A percentile compares a stretch with the other conserved stretches of the same genome.
These are phyloP conservation scores for Penicillium paxilli DNA, from an alignment of 495 filamentous ascomycete species.

Conservation along the genomic window DNA sequence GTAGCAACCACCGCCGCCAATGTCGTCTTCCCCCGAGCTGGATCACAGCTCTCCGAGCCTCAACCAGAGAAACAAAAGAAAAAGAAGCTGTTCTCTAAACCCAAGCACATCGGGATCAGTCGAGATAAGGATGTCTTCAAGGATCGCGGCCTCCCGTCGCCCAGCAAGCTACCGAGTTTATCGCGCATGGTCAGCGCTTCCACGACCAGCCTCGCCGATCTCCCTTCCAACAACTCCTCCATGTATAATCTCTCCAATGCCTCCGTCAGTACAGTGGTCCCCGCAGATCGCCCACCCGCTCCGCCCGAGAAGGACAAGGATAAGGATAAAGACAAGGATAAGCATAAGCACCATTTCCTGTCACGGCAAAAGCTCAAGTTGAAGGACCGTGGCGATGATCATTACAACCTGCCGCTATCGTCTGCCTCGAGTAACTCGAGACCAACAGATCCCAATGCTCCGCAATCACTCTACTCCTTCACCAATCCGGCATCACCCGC, in stretches of 20 bases:
- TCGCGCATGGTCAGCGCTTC: constrained; percentile 72
- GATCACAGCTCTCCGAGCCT: constrained; percentile 50
- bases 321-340: constrained; percentile 52
- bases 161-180: constrained; percentile 67
- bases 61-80: constrained; percentile 66
- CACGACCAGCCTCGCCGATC: constrained; percentile 72
- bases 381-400: constrained; percentile 71
- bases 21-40: constrained; percentile 74
- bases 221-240: constrained; percentile 61
- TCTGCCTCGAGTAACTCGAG: constrained; percentile 89
- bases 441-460: constrained; percentile 80
- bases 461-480: constrained; percentile 82
- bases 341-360: constrained; percentile 80
- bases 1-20: constrained; percentile 84
- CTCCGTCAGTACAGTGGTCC: constrained; percentile 75
- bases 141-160: constrained; percentile 73
- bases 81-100: constrained; percentile 88
- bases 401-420: constrained; percentile 71
- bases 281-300: constrained; percentile 34
- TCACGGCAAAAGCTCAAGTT: constrained; percentile 90
- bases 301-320: constrained; percentile 40
- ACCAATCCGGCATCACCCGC: constrained; percentile 67
- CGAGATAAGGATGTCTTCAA: constrained; percentile 61
- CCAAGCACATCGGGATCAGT: constrained; percentile 76
- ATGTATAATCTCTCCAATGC: constrained; percentile 84